Percentiles rank a stretch among this genome's conserved stretches.
phyloP scores from a whole-genome alignment of 2,329 filamentous ascomycete species.

The Paraphoma sp. region DNA sequence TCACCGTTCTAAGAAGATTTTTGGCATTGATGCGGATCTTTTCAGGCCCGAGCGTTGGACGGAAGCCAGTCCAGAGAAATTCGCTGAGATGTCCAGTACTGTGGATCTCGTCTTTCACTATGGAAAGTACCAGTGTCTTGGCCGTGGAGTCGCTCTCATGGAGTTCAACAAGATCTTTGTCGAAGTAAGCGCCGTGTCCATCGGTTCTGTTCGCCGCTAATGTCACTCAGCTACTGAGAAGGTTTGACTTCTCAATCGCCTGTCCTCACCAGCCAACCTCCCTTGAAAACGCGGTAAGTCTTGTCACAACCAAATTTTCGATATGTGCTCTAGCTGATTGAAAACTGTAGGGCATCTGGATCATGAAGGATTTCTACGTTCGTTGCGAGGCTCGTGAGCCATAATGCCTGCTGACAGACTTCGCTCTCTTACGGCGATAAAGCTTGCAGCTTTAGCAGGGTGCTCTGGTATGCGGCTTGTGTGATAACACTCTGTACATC shows the following conservation, averaged over 20 bases:
- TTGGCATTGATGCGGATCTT: conserved; percentile 22
- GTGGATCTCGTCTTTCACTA: conserved; percentile 35
- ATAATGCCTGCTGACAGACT: not conserved
- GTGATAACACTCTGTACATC: too few relatives aligned
- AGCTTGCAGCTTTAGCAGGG: not conserved
- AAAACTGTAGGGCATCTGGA: conserved; percentile 13
- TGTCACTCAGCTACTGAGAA: conserved; percentile 9
- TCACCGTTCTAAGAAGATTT: conserved; percentile 19
- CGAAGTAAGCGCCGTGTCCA: conserved; percentile 3
- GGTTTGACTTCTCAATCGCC: conserved; percentile 13
- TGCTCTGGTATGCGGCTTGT: too few relatives aligned
- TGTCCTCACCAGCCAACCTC: conserved; percentile 6
- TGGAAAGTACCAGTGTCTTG: conserved; percentile 34
- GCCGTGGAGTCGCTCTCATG: conserved; percentile 32
- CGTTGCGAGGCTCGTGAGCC: conserved; percentile 3
- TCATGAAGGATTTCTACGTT: conserved; percentile 16
- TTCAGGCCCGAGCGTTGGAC: conserved; percentile 31
- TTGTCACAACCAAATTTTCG: not conserved
- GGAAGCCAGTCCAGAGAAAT: conserved; percentile 38
- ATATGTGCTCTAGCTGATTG: not conserved
- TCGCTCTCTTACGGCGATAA: not conserved
- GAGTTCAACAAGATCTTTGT: conserved; percentile 44
- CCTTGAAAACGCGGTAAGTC: conserved; percentile 12
- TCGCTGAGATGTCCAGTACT: conserved; percentile 28
- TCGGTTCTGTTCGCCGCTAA: not conserved